Evolutionary conservation across 2,329 filamentous ascomycete species (phyloP).

Genomic region (Paecilomyces dactylethromorphus): DNA sequence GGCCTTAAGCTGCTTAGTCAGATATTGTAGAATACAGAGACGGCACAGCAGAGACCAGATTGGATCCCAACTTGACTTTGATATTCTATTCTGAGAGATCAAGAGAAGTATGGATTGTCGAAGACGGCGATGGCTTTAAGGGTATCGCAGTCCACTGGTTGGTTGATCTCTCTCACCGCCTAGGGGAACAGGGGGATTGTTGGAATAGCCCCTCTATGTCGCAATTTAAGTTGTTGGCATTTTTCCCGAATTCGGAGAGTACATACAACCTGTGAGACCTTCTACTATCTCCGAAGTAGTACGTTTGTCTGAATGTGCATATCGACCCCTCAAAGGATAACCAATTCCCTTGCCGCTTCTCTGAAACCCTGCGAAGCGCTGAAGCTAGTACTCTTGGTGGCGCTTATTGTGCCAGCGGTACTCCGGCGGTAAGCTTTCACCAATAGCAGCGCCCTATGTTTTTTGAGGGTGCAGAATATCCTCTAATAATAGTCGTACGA

Average conservation of each 20-base stretch:
- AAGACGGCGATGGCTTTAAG: neutral
- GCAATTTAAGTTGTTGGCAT: neutral
- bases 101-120: neutral
- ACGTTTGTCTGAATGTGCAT: neutral
- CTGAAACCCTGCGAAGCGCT: neutral
- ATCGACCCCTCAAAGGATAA: neutral
- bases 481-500: neutral
- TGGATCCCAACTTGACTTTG: neutral
- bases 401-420: neutral
- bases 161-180: neutral
- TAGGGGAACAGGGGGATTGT: neutral
- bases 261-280: neutral
- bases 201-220: neutral
- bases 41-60: neutral
- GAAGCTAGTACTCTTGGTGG: neutral
- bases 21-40: neutral
- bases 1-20: neutral
- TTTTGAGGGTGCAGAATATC: neutral
- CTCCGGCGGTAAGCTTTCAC: neutral
- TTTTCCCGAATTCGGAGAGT: neutral
- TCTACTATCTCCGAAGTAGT: neutral
- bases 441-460: neutral
- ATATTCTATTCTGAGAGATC: neutral
- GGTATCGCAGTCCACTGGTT: neutral
- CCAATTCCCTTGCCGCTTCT: neutral